Conservation (phyloP, 148 eudicot genomes). For the Rhododendron ferrugineum region DNA sequence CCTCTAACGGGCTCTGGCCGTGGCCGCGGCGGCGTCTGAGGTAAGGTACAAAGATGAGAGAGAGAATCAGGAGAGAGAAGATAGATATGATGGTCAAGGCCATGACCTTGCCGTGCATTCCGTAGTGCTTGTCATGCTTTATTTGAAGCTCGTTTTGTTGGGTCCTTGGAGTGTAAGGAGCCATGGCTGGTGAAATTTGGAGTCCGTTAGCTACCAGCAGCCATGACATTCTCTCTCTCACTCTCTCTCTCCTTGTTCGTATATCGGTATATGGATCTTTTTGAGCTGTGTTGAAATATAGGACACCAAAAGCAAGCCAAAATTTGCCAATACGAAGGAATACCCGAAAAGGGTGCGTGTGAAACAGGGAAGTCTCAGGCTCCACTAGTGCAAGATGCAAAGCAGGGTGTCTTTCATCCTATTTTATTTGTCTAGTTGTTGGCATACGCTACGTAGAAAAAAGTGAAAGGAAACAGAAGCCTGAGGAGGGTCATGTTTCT, state of each 20-base stretch:
- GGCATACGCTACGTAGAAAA: too few relatives aligned
- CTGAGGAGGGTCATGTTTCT: too few relatives aligned
- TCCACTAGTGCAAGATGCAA: too few relatives aligned
- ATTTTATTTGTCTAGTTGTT: too few relatives aligned
- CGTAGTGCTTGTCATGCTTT: not conserved
- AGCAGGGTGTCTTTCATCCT: too few relatives aligned
- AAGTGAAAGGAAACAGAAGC: too few relatives aligned
- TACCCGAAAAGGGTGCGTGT: too few relatives aligned
- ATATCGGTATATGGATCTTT: not conserved
- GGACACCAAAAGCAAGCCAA: not conserved
- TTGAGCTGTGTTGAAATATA: not conserved
- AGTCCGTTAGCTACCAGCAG: not conserved
- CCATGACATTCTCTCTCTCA: not conserved
- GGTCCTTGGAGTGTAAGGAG: not conserved
- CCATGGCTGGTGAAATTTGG: conserved; percentile 6
- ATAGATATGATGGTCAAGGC: not conserved
- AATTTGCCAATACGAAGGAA: not conserved
- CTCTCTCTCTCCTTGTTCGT: not conserved
- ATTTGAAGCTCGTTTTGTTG: not conserved
- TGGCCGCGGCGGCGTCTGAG: not conserved
- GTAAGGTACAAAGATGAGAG: not conserved
- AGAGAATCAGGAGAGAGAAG: conserved; percentile 9
- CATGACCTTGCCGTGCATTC: conserved; percentile 4
- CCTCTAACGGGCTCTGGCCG: not conserved
- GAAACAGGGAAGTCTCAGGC: too few relatives aligned